Evolutionary conservation across 2,329 filamentous ascomycete species (phyloP).

Genomic region (Pseudogymnoascus sp.): DNA sequence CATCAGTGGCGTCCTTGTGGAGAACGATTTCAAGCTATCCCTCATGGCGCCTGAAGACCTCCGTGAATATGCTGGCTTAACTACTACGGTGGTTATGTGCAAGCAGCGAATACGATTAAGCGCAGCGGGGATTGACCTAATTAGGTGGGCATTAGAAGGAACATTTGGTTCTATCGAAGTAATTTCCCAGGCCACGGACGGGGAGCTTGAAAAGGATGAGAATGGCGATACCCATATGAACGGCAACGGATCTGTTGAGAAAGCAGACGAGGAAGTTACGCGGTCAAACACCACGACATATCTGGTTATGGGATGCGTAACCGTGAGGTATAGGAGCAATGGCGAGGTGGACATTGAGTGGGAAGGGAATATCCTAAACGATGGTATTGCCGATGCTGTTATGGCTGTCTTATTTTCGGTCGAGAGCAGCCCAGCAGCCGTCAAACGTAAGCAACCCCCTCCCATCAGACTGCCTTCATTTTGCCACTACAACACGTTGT

Average conservation of each 20-base stretch:
- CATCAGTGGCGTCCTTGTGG: slow-evolving; percentile 84
- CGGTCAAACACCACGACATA: slow-evolving; percentile 45
- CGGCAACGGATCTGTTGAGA: slow-evolving; percentile 34
- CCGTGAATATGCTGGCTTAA: slow-evolving; percentile 92
- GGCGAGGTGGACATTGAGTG: slow-evolving; percentile 87
- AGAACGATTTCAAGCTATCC: slow-evolving; percentile 95
- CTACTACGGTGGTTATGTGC: slow-evolving; percentile 88
- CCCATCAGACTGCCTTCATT: slow-evolving; percentile 14
- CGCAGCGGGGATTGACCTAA: slow-evolving; percentile 81
- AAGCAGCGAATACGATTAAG: slow-evolving; percentile 82
- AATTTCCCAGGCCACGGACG: slow-evolving; percentile 38
- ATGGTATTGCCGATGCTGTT: slow-evolving; percentile 94
- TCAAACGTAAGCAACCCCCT: slow-evolving; percentile 59
- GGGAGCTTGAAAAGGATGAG: slow-evolving; percentile 33
- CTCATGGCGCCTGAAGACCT: slow-evolving; percentile 96
- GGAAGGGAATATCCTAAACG: slow-evolving; percentile 97
- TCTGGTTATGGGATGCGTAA: slow-evolving; percentile 83
- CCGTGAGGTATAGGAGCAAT: slow-evolving; percentile 65
- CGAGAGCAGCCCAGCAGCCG: slow-evolving; percentile 88
- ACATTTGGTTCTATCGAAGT: slow-evolving; percentile 84
- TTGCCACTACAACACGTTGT: neutral
- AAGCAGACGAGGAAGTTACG: slow-evolving; percentile 57
- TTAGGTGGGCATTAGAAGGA: slow-evolving; percentile 88
- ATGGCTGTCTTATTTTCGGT: slow-evolving; percentile 88
- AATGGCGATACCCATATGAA: slow-evolving; percentile 32